Evolutionary conservation across 75 land plant genomes (phyloP).

Genomic region (Adiantum capillusveneris): DNA sequence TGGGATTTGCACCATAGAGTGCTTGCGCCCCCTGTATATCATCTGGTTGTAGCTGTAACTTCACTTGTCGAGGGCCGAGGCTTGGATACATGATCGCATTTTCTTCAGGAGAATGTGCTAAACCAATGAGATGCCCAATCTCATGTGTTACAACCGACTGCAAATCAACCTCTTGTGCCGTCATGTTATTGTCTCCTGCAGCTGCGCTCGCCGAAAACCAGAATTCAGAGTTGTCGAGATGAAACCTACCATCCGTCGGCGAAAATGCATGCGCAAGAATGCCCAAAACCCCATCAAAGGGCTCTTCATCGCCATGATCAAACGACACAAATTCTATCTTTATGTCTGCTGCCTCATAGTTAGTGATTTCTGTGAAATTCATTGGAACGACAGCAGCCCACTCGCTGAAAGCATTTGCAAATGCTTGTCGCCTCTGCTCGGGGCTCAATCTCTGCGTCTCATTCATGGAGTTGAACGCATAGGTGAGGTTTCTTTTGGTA

Average conservation of each 20-base stretch:
- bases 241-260: slow-evolving; percentile 49
- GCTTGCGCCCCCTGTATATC: too few relatives aligned
- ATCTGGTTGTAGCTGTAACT: too few relatives aligned
- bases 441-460: slow-evolving; percentile 21
- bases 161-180: slow-evolving; percentile 39
- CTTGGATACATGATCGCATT: too few relatives aligned
- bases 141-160: slow-evolving; percentile 79
- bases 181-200: slow-evolving; percentile 4
- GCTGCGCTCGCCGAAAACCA: slow-evolving; percentile 30
- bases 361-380: slow-evolving; percentile 31
- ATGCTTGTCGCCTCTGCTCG: slow-evolving; percentile 18
- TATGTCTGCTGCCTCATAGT: slow-evolving; percentile 29
- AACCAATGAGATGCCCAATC: slow-evolving; percentile 51
- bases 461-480: slow-evolving; percentile 32
- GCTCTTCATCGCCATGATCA: slow-evolving; percentile 58
- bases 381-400: slow-evolving; percentile 50
- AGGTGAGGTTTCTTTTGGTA: slow-evolving; percentile 18
- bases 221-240: slow-evolving; percentile 53
- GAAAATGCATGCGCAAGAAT: slow-evolving; percentile 68
- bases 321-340: slow-evolving; percentile 35
- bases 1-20: too few relatives aligned
- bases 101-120: too few relatives aligned
- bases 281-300: slow-evolving; percentile 63
- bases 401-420: slow-evolving; percentile 38
- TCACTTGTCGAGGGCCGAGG: too few relatives aligned